Evolutionary conservation across 768 basidiomycete genomes (phyloP).

Genomic region (Mycena kentingensis): DNA sequence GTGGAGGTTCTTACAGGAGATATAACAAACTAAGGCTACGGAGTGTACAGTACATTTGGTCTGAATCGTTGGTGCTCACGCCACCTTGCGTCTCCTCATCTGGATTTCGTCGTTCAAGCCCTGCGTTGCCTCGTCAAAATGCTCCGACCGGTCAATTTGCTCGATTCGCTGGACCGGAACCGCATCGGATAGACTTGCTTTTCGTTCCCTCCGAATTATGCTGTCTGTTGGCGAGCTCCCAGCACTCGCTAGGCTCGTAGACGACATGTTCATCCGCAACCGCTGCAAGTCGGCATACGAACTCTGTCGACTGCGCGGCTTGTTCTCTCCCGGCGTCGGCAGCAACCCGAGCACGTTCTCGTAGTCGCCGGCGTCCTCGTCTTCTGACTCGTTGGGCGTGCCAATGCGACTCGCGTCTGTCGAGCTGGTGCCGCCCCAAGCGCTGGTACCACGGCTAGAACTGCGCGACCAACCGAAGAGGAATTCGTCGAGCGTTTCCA

Average conservation of each 20-base stretch:
- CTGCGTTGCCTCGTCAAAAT: conserved; percentile 65
- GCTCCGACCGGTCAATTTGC: conserved; percentile 54
- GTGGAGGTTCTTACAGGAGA: conserved; percentile 33
- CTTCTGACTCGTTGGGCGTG: conserved; percentile 79
- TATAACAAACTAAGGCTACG: conserved; percentile 1
- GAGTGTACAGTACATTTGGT: conserved; percentile 26
- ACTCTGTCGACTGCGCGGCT: conserved; percentile 61
- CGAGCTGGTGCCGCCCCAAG: conserved; percentile 64
- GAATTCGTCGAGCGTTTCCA: conserved; percentile 93
- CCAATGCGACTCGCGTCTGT: conserved; percentile 59
- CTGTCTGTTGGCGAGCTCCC: conserved; percentile 2
- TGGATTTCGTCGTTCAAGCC: conserved; percentile 67
- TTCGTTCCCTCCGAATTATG: conserved; percentile 46
- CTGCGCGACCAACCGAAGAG: conserved; percentile 91
- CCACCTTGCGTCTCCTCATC: conserved; percentile 32
- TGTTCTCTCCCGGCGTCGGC: conserved; percentile 51
- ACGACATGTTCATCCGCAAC: conserved; percentile 42
- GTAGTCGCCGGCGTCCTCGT: conserved; percentile 88
- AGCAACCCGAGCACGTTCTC: conserved; percentile 81
- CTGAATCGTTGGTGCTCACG: conserved; percentile 23
- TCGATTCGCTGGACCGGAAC: conserved; percentile 67
- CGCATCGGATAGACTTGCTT: conserved; percentile 63
- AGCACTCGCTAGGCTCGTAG: not conserved
- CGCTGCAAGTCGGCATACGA: conserved; percentile 85
- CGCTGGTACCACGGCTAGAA: conserved; percentile 75